phyloP scores from a whole-genome alignment of 2,329 filamentous ascomycete genomes.

The Phyllosticta capitalensis region DNA sequence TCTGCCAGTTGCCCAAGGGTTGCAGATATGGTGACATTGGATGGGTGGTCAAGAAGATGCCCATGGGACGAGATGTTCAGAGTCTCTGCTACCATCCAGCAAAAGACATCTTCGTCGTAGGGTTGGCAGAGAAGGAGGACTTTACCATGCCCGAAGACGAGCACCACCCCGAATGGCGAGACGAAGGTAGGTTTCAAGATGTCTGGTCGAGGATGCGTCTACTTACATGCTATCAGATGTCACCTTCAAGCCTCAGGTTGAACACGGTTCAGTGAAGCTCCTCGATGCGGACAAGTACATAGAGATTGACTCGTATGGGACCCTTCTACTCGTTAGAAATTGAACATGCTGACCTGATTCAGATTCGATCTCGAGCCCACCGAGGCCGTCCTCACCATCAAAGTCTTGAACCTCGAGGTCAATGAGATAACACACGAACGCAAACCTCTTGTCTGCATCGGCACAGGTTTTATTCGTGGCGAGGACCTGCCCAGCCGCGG shows the following conservation, averaged over 20 bases:
- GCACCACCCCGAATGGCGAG: slow-evolving; percentile 68
- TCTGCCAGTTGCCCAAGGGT: slow-evolving; percentile 60
- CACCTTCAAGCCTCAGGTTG: slow-evolving; percentile 54
- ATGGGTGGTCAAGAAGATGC: slow-evolving; percentile 63
- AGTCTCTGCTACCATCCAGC: slow-evolving; percentile 67
- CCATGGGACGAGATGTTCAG: slow-evolving; percentile 60
- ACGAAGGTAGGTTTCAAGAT: slow-evolving; percentile 46
- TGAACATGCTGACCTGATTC: neutral
- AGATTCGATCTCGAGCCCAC: slow-evolving; percentile 59
- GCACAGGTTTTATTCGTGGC: slow-evolving; percentile 75
- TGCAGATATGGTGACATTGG: slow-evolving; percentile 65
- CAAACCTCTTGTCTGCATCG: slow-evolving; percentile 71
- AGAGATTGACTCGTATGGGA: slow-evolving; percentile 56
- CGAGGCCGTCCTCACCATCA: slow-evolving; percentile 72
- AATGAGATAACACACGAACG: slow-evolving; percentile 87
- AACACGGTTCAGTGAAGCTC: slow-evolving; percentile 66
- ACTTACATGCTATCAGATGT: slow-evolving; percentile 30
- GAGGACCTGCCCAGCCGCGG: slow-evolving; percentile 85
- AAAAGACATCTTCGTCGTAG: slow-evolving; percentile 66
- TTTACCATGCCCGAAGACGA: slow-evolving; percentile 86
- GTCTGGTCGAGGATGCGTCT: neutral
- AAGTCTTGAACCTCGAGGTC: slow-evolving; percentile 75
- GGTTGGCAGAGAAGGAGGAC: slow-evolving; percentile 55
- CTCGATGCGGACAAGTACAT: slow-evolving; percentile 69
- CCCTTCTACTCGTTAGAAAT: neutral